Evolutionary conservation across 768 basidiomycete species (phyloP), one percentile per base, ranked within the genome.

Genomic region (Xerocomus potaroensis): DNA sequence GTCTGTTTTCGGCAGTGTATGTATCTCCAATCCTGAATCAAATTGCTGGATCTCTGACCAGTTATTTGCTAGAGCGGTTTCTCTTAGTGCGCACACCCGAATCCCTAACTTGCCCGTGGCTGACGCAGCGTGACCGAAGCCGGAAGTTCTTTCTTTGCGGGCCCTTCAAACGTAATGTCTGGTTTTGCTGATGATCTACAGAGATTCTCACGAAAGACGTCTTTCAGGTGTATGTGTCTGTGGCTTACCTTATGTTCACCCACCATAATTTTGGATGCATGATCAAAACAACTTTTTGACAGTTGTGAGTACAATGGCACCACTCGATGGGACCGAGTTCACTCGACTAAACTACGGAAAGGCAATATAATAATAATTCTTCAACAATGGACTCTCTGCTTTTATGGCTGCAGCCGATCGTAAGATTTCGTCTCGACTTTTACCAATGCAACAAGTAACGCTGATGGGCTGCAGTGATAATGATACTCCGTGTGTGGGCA

Each of bases 91-190:
- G 51, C 37, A 15, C 8, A 0, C 21, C n/a, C n/a, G 1, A 11
- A 14, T 12, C 10, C 7, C n/a, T 21, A 23, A 24, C 18, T n/a
- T 16, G 2, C 7, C 14, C 12, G 8, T 19, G 4, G 15, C 40
- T 57, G 18, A 56, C 29, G 4, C 22, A 12, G 8, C 30, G n/a
- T 11, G 30, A 26, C 16, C 3, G 19, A 14, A 56, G 55, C 41
- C 21, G 43, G 50, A 23, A 52, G 50, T 22, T 43, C 49, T 12
- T 38, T 55, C 22, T 19, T 55, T 4, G 39, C 55, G 18, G 49
- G 42, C 5, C 45, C 54, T 24, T n/a, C 8, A 31, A 33, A 51
- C 22, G 54, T 55, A 24, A 40, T n/a, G 44, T 26, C 3, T 9
- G 9, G 21, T 18, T 14, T 8, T 10, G 26, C 26, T 27, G 26